Conservation (phyloP, 225 moss, liverwort and hornwort genomes). For the Physcomitrium patens region DNA sequence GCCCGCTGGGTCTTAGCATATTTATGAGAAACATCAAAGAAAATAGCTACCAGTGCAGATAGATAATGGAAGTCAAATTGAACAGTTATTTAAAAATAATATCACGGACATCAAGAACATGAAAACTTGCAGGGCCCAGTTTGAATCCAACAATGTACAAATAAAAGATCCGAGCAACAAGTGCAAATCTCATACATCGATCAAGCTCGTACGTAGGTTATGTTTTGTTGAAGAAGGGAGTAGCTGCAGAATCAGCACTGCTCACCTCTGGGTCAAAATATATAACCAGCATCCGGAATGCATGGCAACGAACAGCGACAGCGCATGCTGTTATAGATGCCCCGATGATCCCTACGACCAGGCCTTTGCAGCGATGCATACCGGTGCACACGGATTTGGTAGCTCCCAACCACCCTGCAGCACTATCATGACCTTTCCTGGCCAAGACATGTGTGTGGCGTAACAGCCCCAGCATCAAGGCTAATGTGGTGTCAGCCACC, state of each 20-base stretch:
- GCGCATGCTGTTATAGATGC: slow-evolving; percentile 73
- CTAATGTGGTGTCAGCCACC: slow-evolving; percentile 87
- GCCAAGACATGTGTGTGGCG: slow-evolving; percentile 85
- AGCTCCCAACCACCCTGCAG: slow-evolving; percentile 77
- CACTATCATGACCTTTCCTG: slow-evolving; percentile 69
- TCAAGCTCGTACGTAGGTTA: not conserved
- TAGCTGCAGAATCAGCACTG: not conserved
- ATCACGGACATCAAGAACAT: too few species aligned
- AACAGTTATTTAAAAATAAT: too few species aligned
- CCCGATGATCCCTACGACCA: slow-evolving; percentile 89
- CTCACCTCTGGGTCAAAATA: slow-evolving; percentile 88
- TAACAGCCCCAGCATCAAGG: slow-evolving; percentile 79
- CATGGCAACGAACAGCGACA: slow-evolving; percentile 76
- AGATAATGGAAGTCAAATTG: too few species aligned
- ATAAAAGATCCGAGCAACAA: not conserved
- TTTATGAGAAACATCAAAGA: too few species aligned
- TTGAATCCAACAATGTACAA: too few species aligned
- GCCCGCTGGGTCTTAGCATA: too few species aligned
- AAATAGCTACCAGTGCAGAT: too few species aligned
- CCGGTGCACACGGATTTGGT: slow-evolving; percentile 80
- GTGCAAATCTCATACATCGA: not conserved
- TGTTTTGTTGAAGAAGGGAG: not conserved
- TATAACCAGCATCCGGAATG: slow-evolving; percentile 84
- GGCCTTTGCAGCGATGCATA: slow-evolving; percentile 85
- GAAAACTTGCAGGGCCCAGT: too few species aligned